phyloP scores from a whole-genome alignment of 176 grass and related monocot species.

The Poa annua region DNA sequence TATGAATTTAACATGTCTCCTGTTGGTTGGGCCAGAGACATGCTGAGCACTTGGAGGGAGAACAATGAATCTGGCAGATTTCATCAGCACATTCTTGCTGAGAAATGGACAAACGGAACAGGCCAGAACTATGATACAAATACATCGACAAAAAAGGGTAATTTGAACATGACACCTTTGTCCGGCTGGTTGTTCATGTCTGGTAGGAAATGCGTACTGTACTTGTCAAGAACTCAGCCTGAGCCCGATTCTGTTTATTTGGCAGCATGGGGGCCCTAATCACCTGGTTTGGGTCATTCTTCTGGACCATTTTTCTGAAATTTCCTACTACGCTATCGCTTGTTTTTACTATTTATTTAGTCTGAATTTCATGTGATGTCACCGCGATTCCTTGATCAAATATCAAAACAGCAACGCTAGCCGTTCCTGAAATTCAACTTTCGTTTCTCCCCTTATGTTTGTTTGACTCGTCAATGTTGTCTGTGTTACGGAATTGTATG shows the following conservation, averaged over 20 bases:
- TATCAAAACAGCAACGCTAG: not conserved
- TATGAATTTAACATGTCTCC: not conserved
- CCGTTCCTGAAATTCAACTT: not conserved
- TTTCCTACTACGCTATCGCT: not conserved
- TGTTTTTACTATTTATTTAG: not conserved
- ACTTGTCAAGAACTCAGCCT: not conserved
- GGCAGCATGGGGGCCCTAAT: not conserved
- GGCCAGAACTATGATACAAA: not conserved
- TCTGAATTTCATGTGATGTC: not conserved
- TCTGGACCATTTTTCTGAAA: not conserved
- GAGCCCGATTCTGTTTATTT: not conserved
- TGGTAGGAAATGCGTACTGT: not conserved
- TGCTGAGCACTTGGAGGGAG: too few relatives aligned
- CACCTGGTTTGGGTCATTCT: not conserved
- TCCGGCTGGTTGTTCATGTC: constrained; percentile 19
- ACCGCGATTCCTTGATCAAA: not conserved
- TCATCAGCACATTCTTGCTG: not conserved
- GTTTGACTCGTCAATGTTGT: not conserved
- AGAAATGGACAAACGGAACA: not conserved
- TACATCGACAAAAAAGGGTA: not conserved
- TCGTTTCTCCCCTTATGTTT: not conserved
- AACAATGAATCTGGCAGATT: constrained; percentile 11
- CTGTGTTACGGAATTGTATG: not conserved
- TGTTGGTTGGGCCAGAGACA: not conserved
- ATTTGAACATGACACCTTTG: constrained; percentile 23